Percentiles rank a stretch among this genome's conserved stretches.
These are phyloP conservation scores for Isatis lusitanica DNA, from an alignment of 441 rosid genomes.

Conservation along the genomic window DNA sequence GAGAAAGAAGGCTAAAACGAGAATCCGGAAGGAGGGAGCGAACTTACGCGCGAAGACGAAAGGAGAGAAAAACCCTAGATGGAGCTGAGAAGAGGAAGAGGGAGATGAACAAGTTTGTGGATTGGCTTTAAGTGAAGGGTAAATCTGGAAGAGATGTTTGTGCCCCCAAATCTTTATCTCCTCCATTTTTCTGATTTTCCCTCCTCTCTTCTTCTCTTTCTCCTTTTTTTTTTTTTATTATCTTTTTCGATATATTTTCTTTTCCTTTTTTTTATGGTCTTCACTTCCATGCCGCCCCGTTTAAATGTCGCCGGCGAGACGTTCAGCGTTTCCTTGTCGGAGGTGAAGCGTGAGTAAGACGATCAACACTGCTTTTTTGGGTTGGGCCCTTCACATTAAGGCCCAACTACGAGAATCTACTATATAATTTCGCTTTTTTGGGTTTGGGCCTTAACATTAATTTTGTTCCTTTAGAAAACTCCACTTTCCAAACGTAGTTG, in stretches of 20 bases:
- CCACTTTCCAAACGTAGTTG: too few relatives aligned
- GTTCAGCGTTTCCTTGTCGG: conserved; percentile 1
- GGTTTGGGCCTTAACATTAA: too few relatives aligned
- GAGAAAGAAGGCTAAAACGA: neutral
- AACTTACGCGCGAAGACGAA: conserved; percentile 2
- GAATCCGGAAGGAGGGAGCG: neutral
- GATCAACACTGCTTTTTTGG: neutral
- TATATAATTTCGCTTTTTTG: neutral
- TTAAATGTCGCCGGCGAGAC: conserved; percentile 22
- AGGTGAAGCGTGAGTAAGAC: neutral
- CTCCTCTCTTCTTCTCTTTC: conserved; percentile 3
- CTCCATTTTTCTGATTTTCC: conserved; percentile 41
- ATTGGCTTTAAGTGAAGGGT: conserved; percentile 40
- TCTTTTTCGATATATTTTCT: too few relatives aligned
- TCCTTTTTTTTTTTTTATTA: neutral
- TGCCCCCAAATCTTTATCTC: conserved; percentile 35
- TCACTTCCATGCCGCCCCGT: conserved; percentile 10
- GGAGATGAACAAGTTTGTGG: conserved; percentile 16
- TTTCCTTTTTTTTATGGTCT: neutral
- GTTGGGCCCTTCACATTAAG: conserved; percentile 2
- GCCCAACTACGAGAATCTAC: neutral
- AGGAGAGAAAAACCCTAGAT: conserved; percentile 33
- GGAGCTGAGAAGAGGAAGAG: conserved; percentile 16
- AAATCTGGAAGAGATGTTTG: conserved; percentile 26
- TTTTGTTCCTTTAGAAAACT: too few relatives aligned